phyloP scores from a whole-genome alignment of 768 basidiomycete species.

The Lactarius vividus region DNA sequence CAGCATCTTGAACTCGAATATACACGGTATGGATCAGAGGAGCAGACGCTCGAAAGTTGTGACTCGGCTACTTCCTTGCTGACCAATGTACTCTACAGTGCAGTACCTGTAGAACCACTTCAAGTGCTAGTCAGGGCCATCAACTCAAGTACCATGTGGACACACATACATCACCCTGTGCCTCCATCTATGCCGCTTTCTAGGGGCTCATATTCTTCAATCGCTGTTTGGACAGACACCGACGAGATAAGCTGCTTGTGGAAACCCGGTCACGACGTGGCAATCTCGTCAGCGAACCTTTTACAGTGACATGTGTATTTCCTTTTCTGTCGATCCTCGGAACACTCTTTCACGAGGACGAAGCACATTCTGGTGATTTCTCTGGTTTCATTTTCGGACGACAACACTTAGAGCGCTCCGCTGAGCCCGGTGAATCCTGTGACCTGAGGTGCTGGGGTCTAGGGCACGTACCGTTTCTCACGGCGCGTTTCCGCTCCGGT shows the following conservation, averaged over 20 bases:
- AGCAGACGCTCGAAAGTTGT: not conserved
- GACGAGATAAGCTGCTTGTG: not conserved
- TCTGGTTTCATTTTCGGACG: no score
- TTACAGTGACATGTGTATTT: not conserved
- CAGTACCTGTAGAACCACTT: not conserved
- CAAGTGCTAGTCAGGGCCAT: not conserved
- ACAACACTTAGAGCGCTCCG: slow-evolving; percentile 14
- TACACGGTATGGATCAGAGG: not conserved
- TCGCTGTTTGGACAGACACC: not conserved
- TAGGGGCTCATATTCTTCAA: not conserved
- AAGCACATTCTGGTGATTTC: not conserved
- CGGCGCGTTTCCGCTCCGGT: not conserved
- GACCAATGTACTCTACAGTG: not conserved
- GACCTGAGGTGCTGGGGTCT: not conserved
- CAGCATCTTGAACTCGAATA: not conserved
- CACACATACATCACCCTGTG: not conserved
- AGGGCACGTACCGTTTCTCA: not conserved
- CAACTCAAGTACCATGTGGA: not conserved
- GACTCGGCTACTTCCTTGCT: not conserved
- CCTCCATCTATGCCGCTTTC: not conserved
- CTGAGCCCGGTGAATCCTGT: not conserved
- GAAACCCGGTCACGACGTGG: not conserved
- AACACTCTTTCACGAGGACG: not conserved
- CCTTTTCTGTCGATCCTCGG: not conserved
- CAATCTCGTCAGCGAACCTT: slow-evolving; percentile 20